phyloP scores from a whole-genome alignment of 192 early-diverging fungal genomes.

The Linnemannia zychae region DNA sequence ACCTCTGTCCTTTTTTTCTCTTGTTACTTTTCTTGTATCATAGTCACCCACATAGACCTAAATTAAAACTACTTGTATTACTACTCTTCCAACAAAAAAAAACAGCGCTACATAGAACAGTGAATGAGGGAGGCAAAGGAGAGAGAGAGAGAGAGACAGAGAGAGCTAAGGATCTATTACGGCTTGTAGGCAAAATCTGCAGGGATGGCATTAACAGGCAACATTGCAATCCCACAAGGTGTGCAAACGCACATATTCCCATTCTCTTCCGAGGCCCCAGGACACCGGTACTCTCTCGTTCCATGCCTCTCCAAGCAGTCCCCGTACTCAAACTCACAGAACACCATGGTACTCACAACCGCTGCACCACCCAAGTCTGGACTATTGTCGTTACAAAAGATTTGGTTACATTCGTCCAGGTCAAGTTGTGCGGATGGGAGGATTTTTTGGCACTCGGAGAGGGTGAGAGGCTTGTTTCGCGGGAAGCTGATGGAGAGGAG shows the following conservation, averaged over 20 bases:
- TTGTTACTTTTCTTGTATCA: background rate
- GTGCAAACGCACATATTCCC: background rate
- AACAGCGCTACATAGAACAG: too few relatives aligned
- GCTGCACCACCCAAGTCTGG: too few relatives aligned
- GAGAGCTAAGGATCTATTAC: too few relatives aligned
- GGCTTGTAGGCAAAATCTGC: background rate
- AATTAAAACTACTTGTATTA: background rate
- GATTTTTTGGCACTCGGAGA: background rate
- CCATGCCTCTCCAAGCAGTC: background rate
- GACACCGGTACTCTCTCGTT: too few relatives aligned
- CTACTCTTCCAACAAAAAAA: background rate
- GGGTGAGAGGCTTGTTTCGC: too few relatives aligned
- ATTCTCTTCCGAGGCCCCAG: background rate
- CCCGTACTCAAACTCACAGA: background rate
- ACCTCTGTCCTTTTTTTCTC: background rate
- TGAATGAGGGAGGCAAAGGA: too few relatives aligned
- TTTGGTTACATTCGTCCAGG: too few relatives aligned
- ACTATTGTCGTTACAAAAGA: too few relatives aligned
- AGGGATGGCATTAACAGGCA: too few relatives aligned
- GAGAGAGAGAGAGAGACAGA: too few relatives aligned
- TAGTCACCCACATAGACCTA: background rate
- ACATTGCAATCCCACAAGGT: background rate
- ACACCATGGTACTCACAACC: background rate
- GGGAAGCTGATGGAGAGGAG: too few relatives aligned
- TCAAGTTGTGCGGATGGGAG: background rate